Evolutionary conservation across 306 rosid species (phyloP), one percentile per base, ranked within the genome.

Genomic region (Begonia peltatifolia): DNA sequence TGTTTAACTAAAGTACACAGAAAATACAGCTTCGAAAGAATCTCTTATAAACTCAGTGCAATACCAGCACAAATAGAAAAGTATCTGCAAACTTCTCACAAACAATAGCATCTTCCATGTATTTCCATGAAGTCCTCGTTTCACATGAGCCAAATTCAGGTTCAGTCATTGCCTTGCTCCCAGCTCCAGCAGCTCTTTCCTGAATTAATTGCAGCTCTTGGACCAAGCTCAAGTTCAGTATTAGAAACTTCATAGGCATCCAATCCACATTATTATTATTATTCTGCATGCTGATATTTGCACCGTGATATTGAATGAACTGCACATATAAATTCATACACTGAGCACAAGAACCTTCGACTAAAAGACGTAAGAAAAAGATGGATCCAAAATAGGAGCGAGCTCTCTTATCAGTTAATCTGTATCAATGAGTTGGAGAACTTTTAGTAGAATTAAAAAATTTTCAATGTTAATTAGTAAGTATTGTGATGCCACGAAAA

Each of bases 181-280:
- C 51, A 68, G 50, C 54, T 50, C 70, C 77, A 44, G 68, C 41
- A 38, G 63, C 68, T 70, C 84, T 76, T 62, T 80, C 87, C 61
- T 54, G 72, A 67, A 72, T 65, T 73, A 67, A 78, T 64, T 78
- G 85, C 64, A 85, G 75, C 84, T 84, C 97, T 77, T 59, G 58
- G 78, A 80, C 72, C 79, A 89, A 60, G 68, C 87, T 82, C 77
- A 70, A 53, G 67, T 60, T 66, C 43, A 89, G 75, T 54, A 80
- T 74, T 67, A 89, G 72, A 72, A 89, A 82, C 69, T 89, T 89
- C 64, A 82, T 79, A n/a, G 79, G 76, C 51, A 63, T 2, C 12
- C 56, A 67, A 41, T 65, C 81, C 57, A 58, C 11, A 58, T 51
- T 30, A 30, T 30, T 30, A 30, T 76, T 22, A 72, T 68, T 49